Evolutionary conservation across 345 rosid species (phyloP), one percentile per base, ranked within the genome.

Genomic region (Aurinia saxatilis): DNA sequence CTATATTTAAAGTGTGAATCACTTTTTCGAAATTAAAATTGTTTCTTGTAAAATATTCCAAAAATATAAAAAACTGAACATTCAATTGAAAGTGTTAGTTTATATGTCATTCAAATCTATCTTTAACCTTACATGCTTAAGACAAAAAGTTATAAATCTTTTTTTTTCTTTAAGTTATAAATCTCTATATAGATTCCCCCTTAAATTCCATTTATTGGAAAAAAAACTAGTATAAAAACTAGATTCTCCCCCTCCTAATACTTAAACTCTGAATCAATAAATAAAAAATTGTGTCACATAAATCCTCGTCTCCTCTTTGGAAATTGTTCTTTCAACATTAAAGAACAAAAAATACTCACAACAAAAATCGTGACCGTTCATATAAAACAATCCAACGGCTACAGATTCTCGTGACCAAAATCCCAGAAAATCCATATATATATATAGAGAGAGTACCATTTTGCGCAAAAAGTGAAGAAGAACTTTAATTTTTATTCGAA

Each of bases 401-500:
- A 50, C 8, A 23, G 65, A 2, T 14, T 36, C 50, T 57, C 61
- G 8, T 25, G 55, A 41, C 55, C 49, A 27, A 25, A 39, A 19
- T 34, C 8, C 8, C 33, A 25, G 49, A 64, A 12, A 50, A n/a
- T 37, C 42, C 60, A 11, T 71, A 71, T 71, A 71, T 47, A 71
- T 58, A 37, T 42, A 9, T 4, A n/a, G n/a, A n/a, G n/a, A 14
- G 54, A 63, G 38, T 70, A 49, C 36, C 74, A 49, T 47, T 63
- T 56, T 57, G 70, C 70, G 75, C 65, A 29, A 15, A 56, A 50
- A 63, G 52, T 11, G 11, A 46, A 19, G 11, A 46, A 19, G 18
- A 55, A 55, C 70, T 71, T 57, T 64, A 49, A n/a, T 34, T 71
- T 56, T 63, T 38, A 42, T 71, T 72, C 75, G 75, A 72, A 72